A percentile compares a stretch with the other conserved stretches of the same genome.
Evolutionary conservation across 108 stramenopile genomes (phyloP).

Genomic region (Parmales sp.): DNA sequence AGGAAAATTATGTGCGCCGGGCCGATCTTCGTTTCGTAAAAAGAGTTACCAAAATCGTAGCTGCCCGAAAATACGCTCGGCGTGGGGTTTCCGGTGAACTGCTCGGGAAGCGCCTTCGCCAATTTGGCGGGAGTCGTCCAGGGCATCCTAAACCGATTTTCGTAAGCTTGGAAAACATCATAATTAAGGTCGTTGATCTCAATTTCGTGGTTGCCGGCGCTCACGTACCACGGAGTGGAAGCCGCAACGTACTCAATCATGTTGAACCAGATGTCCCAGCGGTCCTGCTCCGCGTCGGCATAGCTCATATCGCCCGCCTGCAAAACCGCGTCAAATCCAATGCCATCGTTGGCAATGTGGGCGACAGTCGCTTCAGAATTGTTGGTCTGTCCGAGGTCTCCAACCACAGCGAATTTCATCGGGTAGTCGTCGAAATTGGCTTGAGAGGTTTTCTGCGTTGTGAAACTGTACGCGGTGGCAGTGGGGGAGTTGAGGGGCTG

Average conservation of each 20-base stretch:
- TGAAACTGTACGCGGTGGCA: background rate
- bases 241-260: conserved; percentile 35
- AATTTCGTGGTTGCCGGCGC: conserved; percentile 52
- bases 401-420: conserved; percentile 30
- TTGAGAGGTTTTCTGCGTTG: background rate
- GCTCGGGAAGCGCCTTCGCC: no score
- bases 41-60: conserved; percentile 73
- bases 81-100: background rate
- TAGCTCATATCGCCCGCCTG: conserved; percentile 73
- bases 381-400: conserved; percentile 22
- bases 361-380: background rate
- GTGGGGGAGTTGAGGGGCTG: background rate
- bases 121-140: conserved; percentile 44
- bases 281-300: conserved; percentile 45
- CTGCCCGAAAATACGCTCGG: background rate
- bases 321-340: conserved; percentile 9
- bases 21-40: conserved; percentile 61
- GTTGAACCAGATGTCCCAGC: conserved; percentile 76
- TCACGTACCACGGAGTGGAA: conserved; percentile 4
- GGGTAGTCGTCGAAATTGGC: background rate
- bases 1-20: conserved; percentile 57
- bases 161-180: conserved; percentile 60
- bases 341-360: background rate
- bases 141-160: conserved; percentile 68
- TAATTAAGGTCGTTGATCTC: conserved; percentile 38